Evolutionary conservation across 768 basidiomycete genomes (phyloP).

Genomic region (Lentinula edodes): DNA sequence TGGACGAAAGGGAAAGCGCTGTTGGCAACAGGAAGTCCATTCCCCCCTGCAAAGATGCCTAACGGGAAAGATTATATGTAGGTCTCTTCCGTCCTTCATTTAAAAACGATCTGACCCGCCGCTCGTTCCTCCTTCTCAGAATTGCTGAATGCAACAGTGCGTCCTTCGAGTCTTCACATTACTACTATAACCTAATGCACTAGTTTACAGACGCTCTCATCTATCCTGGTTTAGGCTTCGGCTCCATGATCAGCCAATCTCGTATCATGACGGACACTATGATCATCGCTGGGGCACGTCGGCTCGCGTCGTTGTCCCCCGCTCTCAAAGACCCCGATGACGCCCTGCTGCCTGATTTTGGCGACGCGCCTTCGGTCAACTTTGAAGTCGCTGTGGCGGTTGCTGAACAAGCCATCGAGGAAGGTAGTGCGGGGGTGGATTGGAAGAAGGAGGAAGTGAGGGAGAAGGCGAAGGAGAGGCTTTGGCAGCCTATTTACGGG

Average conservation of each 20-base stretch:
- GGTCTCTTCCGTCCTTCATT: slow-evolving; percentile 18
- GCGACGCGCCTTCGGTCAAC: slow-evolving; percentile 66
- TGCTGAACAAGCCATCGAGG: slow-evolving; percentile 68
- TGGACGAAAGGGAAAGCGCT: slow-evolving; percentile 82
- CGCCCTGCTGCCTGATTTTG: slow-evolving; percentile 72
- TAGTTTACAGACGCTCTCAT: slow-evolving; percentile 55
- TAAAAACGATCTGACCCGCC: too few relatives aligned
- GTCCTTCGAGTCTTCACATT: slow-evolving; percentile 6
- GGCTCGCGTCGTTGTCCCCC: slow-evolving; percentile 73
- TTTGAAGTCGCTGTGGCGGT: slow-evolving; percentile 82
- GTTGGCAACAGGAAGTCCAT: slow-evolving; percentile 82
- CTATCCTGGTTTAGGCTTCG: slow-evolving; percentile 83
- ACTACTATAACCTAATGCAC: background rate
- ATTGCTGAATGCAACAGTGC: slow-evolving; percentile 71
- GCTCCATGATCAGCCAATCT: slow-evolving; percentile 65
- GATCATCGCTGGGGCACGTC: slow-evolving; percentile 77
- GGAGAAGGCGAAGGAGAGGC: slow-evolving; percentile 38
- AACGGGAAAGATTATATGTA: slow-evolving; percentile 63
- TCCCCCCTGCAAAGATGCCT: slow-evolving; percentile 64
- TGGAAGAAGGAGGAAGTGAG: slow-evolving; percentile 59
- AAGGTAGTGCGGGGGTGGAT: slow-evolving; percentile 55
- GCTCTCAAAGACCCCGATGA: slow-evolving; percentile 65
- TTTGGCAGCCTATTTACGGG: slow-evolving; percentile 65
- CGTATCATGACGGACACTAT: slow-evolving; percentile 72
- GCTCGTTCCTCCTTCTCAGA: slow-evolving; percentile 25